These are phyloP conservation scores for Syzygium jambos DNA, from an alignment of 345 rosid genomes.

Conservation along the genomic window DNA sequence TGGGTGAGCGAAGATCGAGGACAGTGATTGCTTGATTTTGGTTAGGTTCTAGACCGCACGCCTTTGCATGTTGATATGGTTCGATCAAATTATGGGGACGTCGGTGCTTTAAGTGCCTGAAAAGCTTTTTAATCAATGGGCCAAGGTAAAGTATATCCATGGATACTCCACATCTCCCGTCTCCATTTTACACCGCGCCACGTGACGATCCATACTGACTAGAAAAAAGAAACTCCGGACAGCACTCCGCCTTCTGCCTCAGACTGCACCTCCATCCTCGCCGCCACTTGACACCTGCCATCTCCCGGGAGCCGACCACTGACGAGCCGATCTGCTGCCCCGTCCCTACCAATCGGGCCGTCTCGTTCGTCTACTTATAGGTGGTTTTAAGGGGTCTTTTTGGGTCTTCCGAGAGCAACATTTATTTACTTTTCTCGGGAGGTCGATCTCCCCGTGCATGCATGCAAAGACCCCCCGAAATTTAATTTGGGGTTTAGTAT, in stretches of 20 bases:
- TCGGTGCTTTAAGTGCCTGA: background rate
- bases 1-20: background rate
- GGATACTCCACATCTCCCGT: background rate
- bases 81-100: background rate
- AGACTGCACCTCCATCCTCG: background rate
- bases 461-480: background rate
- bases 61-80: background rate
- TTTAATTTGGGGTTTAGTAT: background rate
- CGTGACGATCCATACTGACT: background rate
- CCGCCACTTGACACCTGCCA: background rate
- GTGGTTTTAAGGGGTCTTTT: background rate
- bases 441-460: background rate
- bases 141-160: background rate
- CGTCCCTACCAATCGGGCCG: background rate
- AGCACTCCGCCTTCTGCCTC: background rate
- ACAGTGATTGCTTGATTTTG: background rate
- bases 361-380: background rate
- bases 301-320: background rate
- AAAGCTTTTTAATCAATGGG: background rate
- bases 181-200: background rate
- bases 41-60: background rate
- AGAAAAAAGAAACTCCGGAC: background rate
- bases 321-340: background rate
- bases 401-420: background rate
- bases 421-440: background rate